Evolutionary conservation across 164 flowering plant genomes (phyloP).

Genomic region (Magnolia officinalis): DNA sequence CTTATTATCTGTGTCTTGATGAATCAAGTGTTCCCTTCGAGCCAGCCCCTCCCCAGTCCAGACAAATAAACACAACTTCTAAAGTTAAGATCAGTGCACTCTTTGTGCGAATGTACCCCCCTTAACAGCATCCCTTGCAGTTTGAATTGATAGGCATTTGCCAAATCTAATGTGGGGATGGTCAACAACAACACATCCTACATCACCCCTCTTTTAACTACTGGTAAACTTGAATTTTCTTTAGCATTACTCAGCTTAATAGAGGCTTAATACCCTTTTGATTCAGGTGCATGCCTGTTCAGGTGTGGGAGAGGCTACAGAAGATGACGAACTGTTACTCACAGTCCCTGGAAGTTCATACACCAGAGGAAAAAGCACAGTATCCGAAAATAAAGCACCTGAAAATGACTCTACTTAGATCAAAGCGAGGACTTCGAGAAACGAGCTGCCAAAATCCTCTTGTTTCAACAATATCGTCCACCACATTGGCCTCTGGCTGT

Average conservation of each 20-base stretch:
- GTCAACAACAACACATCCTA: neutral
- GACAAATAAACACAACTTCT: no score
- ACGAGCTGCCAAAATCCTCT: neutral
- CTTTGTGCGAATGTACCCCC: no score
- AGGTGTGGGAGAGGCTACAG: constrained; percentile 3
- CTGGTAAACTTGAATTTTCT: neutral
- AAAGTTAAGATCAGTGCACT: no score
- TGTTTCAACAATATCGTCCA: neutral
- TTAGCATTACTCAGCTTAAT: neutral
- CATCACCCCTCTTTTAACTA: neutral
- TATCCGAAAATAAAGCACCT: constrained; percentile 3
- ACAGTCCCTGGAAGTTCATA: constrained; percentile 83
- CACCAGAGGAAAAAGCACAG: constrained; percentile 19
- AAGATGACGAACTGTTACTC: constrained; percentile 47
- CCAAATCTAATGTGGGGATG: neutral
- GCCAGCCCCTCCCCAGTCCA: no score
- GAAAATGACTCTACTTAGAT: neutral
- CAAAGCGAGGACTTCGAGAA: neutral
- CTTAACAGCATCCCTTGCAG: no score
- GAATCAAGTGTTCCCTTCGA: no score
- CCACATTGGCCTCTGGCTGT: neutral
- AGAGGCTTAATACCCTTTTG: neutral
- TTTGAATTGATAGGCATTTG: no score
- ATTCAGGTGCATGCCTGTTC: constrained; percentile 25
- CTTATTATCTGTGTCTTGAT: no score